A percentile compares a stretch with the other conserved stretches of the same genome.
Conservation (phyloP, 2,329 filamentous ascomycete genomes). For the Trichoderma breve region DNA sequence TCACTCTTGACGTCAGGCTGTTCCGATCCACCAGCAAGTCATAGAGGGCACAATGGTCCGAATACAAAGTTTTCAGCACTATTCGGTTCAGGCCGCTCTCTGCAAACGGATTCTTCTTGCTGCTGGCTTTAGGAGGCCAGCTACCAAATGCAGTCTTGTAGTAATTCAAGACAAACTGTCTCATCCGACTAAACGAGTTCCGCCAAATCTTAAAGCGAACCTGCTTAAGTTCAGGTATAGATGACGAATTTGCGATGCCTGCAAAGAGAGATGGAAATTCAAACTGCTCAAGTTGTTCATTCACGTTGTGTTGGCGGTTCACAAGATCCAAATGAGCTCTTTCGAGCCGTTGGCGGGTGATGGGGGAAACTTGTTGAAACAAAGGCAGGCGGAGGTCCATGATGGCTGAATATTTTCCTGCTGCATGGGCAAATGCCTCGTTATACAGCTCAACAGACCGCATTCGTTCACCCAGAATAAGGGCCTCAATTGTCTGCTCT, state of each 20-base stretch:
- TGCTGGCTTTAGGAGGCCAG: conserved; percentile 89
- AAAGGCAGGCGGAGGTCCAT: conserved; percentile 65
- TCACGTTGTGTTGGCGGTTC: conserved; percentile 67
- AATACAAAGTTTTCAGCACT: conserved; percentile 78
- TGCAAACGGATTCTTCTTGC: conserved; percentile 86
- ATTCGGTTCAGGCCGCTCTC: conserved; percentile 83
- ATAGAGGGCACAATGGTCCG: conserved; percentile 82
- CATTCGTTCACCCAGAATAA: conserved; percentile 88
- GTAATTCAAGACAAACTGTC: conserved; percentile 68
- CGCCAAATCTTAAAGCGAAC: conserved; percentile 86
- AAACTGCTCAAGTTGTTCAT: conserved; percentile 76
- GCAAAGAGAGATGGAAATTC: conserved; percentile 89
- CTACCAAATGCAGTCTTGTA: conserved; percentile 59
- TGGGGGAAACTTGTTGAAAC: conserved; percentile 65
- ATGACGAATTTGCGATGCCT: conserved; percentile 82
- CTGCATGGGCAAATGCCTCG: conserved; percentile 87
- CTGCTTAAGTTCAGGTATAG: conserved; percentile 69
- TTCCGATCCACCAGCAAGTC: conserved; percentile 82
- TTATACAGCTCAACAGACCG: conserved; percentile 79
- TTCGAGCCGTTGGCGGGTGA: conserved; percentile 77
- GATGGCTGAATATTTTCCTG: conserved; percentile 79
- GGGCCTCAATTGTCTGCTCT: conserved; percentile 84
- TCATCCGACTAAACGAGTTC: conserved; percentile 68
- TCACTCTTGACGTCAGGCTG: conserved; percentile 73
- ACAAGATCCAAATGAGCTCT: conserved; percentile 77